Evolutionary conservation across 2,329 filamentous ascomycete species (phyloP), one percentile per base, ranked within the genome.

Genomic region (Ophiostoma ulmi): DNA sequence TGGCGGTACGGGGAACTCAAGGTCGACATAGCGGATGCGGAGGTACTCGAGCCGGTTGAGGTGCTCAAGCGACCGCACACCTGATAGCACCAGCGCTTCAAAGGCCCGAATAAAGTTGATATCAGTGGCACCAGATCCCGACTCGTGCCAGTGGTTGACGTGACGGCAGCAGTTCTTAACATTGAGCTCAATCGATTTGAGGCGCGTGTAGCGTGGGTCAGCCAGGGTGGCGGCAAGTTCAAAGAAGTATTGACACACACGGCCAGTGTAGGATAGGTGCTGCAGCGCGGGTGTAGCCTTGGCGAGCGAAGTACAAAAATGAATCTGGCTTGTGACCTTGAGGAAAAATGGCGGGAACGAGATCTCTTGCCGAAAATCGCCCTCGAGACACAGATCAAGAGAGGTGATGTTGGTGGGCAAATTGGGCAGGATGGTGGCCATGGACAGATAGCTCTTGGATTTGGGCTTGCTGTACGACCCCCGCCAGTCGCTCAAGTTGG

Each of bases 131-230:
- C 90, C 89, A 1, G 88, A 90, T 2, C 88, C 89, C 0, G 85
- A 85, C 74, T 91, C 89, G 73, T 88, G 84, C 81, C 83, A 88
- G 73, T 80, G 80, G 66, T 80, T 78, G 72, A 83, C 77, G 63
- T 83, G 80, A 3, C 89, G 86, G 75, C 91, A 93, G 77, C 89
- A 90, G 73, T 91, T 91, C 80, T 91, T 91, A 70, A 93, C 88
- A 0, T 89, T 89, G 64, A 93, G 79, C 75, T 93, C 90, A 31
- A 93, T 83, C 1, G 87, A 89, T 78, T 87, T 87, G 64, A 93
- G 83, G 20, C 80, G 80, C 8, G 83, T 82, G 20, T 81, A 79
- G 63, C 83, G 78, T 58, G 83, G 78, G 73, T 86, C 82, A 41
- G 83, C 82, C 39, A 81, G 79, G 64, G 80, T 80, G n/a, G 84